Evolutionary conservation across 225 moss, liverwort and hornwort species (phyloP).

Genomic region (Marchantia polymorpha): DNA sequence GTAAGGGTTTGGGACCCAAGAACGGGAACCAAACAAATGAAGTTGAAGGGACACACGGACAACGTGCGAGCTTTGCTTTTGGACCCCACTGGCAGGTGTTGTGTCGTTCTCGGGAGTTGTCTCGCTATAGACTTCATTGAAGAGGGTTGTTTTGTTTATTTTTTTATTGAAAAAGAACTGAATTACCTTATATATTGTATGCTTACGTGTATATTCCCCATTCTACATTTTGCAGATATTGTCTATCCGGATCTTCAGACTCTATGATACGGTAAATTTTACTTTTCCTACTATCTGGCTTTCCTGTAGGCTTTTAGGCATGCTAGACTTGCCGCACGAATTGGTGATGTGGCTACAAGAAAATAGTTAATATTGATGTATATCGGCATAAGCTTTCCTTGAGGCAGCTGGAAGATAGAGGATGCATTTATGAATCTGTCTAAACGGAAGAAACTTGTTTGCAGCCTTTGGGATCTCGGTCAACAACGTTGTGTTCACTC

Average conservation of each 20-base stretch:
- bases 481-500: slow-evolving; percentile 94
- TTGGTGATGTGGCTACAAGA: too few relatives aligned
- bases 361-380: too few relatives aligned
- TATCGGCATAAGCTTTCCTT: background rate
- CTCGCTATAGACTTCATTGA: slow-evolving; percentile 6
- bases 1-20: slow-evolving; percentile 91
- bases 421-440: background rate
- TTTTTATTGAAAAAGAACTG: background rate
- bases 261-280: slow-evolving; percentile 78
- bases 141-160: background rate
- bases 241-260: slow-evolving; percentile 95
- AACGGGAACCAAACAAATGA: slow-evolving; percentile 89
- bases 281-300: background rate
- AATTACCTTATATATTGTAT: background rate
- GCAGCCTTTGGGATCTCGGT: slow-evolving; percentile 94
- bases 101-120: slow-evolving; percentile 3
- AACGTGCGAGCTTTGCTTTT: slow-evolving; percentile 84
- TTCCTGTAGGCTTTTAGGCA: too few relatives aligned
- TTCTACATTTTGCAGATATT: slow-evolving; percentile 48
- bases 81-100: slow-evolving; percentile 72
- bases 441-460: slow-evolving; percentile 6
- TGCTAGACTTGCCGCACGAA: too few relatives aligned
- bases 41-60: slow-evolving; percentile 89
- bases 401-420: background rate
- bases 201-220: background rate